Base-by-base conservation (phyloP, 148 eudicot genomes). In the Rhododendron simsii region DNA sequence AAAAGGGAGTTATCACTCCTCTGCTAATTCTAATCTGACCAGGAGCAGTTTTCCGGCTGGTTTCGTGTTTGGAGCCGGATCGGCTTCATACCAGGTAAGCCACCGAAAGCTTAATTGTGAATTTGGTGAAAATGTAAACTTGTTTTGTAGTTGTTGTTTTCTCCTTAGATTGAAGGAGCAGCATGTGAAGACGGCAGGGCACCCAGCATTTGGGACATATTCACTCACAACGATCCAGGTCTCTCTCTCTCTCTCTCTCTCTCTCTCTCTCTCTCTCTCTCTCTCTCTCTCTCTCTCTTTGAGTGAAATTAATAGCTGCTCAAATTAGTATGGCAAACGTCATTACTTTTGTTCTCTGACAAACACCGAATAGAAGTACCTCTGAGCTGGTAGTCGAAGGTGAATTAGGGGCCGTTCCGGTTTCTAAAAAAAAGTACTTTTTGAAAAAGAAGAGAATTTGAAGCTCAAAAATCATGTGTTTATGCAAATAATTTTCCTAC, bases 201-300 rank as follows among this genome's bases (percentile, higher is more conserved):
- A 8, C 83, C 84, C 47, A 87, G 89, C 47, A 84, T 84, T 18
- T 87, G 88, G 88, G 88, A 87, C 50, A 83, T 81, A 30, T 90
- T 82, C 77, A 75, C 86, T 80, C 88, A 87, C 87, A 63, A 77
- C 33, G 83, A 82, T 65, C 85, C 89, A 39, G 92, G 92, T 85
- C 37, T 81, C 57, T 55, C 21, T 81, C 47, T 81, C 69, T 53
- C 47, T 33, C 67, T 28, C 82, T 30, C 30, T 30, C 30, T 30
- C 30, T 30, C 30, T 33, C 67, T 28, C 82, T 30, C 30, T 30
- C 30, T 30, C 30, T 30, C 30, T 85, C 37, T 81, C 57, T 55
- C 21, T 81, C 47, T 81, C 69, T 53, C 47, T 33, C 67, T 28
- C 82, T 30, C 30, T 30, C 30, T 30, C 30, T 30, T 0, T 39